Percentiles rank a stretch among this genome's conserved stretches.
Evolutionary conservation across 441 rosid species (phyloP).

Genomic region (Populus hybrid): DNA sequence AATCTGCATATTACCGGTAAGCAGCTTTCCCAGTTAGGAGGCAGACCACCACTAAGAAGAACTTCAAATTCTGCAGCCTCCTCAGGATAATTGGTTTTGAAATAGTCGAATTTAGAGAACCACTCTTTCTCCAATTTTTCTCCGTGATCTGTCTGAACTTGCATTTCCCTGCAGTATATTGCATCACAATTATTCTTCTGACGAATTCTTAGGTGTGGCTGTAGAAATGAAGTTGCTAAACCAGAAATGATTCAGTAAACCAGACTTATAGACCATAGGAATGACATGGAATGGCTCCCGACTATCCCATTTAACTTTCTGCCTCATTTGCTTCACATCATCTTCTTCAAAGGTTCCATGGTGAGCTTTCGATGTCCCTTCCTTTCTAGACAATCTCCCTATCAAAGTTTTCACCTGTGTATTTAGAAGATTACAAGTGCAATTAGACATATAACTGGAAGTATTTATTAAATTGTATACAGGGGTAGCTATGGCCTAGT

Average conservation of each 20-base stretch:
- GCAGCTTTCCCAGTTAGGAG: conserved; percentile 29
- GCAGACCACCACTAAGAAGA: conserved; percentile 28
- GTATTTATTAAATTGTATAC: not conserved
- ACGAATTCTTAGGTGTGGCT: not conserved
- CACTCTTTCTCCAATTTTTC: conserved; percentile 26
- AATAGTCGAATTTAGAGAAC: conserved; percentile 19
- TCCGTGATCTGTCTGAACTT: conserved; percentile 19
- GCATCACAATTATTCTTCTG: not conserved
- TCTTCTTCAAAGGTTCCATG: conserved; percentile 32
- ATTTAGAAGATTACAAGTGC: not conserved
- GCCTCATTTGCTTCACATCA: conserved; percentile 26
- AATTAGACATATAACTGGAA: not conserved
- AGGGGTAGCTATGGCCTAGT: not conserved
- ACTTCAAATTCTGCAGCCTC: conserved; percentile 25
- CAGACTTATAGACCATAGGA: conserved; percentile 27
- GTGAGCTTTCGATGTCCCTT: conserved; percentile 35
- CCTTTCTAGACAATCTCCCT: conserved; percentile 31
- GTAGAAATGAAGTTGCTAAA: not conserved
- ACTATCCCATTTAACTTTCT: conserved; percentile 24
- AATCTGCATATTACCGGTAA: conserved; percentile 20
- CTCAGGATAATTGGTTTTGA: conserved; percentile 23
- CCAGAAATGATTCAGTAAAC: not conserved
- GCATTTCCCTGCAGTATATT: conserved; percentile 30
- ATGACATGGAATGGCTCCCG: conserved; percentile 27
- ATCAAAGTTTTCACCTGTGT: conserved; percentile 29